Evolutionary conservation across 305 asterid species (phyloP), one percentile per base, ranked within the genome.

Genomic region (Fraxinus greggii): DNA sequence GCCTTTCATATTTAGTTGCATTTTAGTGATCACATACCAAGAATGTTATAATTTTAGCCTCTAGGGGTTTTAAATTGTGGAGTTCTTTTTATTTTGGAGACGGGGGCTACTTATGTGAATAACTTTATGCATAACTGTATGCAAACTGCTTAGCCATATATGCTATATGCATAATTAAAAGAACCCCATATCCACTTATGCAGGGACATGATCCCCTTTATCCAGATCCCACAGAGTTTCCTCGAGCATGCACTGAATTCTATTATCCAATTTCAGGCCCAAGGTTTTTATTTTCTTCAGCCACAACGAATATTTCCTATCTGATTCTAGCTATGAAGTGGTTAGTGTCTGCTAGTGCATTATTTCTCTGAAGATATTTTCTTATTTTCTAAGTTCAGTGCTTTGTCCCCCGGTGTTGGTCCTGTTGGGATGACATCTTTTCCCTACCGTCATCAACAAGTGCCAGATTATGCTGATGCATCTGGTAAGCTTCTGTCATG

Each of bases 171-270:
- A 42, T 12, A 3, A 5, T 42, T 42, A 33, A 59, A 0, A 15
- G 76, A 35, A 77, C 51, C 69, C 59, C 70, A 63, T 33, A 70
- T 84, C 80, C 70, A 83, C 42, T 63, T 70, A 70, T 83, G 76
- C 86, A 91, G 97, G 92, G 85, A 31, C 79, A 80, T 17, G 81
- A 82, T 85, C 88, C 86, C 28, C 81, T 73, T 76, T 80, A 78
- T 83, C 48, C 78, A 48, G 92, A 90, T 78, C 84, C 82, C 80
- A 78, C 87, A 65, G 87, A 86, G 48, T 81, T 83, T 42, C 85
- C 89, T 77, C 88, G 81, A 83, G 28, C 76, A 32, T 86, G 80
- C 70, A 48, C 73, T 6, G 93, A 80, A 78, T 83, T 84, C 78
- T 75, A 90, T 89, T 82, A 82, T 81, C 85, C 83, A 36, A 69